Conservation (phyloP, 495 filamentous ascomycete genomes). For the Chaetomium fimeti region DNA sequence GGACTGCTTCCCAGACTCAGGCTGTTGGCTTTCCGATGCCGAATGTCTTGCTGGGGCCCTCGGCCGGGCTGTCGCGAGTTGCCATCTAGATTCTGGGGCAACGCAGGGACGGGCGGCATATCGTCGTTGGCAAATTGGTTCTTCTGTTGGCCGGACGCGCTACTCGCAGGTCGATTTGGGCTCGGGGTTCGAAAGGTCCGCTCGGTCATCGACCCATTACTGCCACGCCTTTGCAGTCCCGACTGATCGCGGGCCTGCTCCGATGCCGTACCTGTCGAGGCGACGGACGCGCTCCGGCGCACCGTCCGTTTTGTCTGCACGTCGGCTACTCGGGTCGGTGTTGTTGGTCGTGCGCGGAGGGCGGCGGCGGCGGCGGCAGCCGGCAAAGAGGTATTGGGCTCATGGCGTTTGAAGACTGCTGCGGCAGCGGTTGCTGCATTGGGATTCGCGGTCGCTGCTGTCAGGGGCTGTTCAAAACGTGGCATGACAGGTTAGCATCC, state of each 20-base stretch:
- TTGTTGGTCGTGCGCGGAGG: conserved; percentile 69
- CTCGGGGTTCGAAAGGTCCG: conserved; percentile 72
- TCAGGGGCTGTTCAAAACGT: conserved; percentile 52
- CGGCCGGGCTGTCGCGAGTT: conserved; percentile 20
- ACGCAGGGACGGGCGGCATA: conserved; percentile 70
- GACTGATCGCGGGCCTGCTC: conserved; percentile 44
- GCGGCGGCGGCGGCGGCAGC: conserved; percentile 83
- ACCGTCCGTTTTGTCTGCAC: conserved; percentile 83
- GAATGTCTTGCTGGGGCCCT: conserved; percentile 13
- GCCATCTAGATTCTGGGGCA: conserved; percentile 55
- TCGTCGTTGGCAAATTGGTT: conserved; percentile 33
- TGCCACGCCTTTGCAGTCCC: conserved; percentile 61
- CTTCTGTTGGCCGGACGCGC: conserved; percentile 40
- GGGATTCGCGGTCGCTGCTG: conserved; percentile 60
- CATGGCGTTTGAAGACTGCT: conserved; percentile 72
- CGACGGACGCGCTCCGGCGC: conserved; percentile 65
- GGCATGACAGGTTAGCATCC: conserved; percentile 21
- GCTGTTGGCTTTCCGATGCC: conserved; percentile 32
- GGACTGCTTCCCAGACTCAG: conserved; percentile 38
- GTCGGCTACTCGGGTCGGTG: conserved; percentile 73
- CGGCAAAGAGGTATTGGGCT: conserved; percentile 64
- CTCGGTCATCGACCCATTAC: conserved; percentile 79
- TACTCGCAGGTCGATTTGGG: conserved; percentile 55
- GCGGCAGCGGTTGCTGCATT: conserved; percentile 73
- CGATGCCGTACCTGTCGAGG: conserved; percentile 58